Evolutionary conservation across 176 grass and related monocot genomes (phyloP), one percentile per base, ranked within the genome.

Genomic region (Secale cereale): DNA sequence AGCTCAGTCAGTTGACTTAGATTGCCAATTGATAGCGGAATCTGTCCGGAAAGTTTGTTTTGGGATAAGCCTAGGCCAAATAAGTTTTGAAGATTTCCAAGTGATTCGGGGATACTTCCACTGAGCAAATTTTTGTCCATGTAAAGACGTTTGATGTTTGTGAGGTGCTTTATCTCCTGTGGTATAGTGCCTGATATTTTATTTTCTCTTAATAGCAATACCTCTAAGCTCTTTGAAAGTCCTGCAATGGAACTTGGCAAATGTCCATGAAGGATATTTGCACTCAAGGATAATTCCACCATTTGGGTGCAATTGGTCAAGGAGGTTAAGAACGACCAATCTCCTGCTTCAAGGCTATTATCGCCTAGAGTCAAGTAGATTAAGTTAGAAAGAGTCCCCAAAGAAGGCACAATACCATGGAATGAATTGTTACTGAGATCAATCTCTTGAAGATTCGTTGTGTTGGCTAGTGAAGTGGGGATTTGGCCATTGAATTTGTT

Each of bases 291-390:
- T 19, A 92, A 50, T 19, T 1, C 7, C 30, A 65, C 26, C 37
- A 92, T 68, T 2, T 65, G n/a, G 4, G 37, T 86, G 45, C 87
- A 89, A 37, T 92, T 92, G 22, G 26, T n/a, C 39, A 89, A 62
- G 5, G 90, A 70, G 33, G 59, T 73, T 11, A 91, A 17, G 76
- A 88, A 91, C 12, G 65, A 77, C 89, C 85, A 91, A 57, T 91
- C 86, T 27, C 81, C 71, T 3, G 89, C 77, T 82, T 82, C 70
- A 0, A 91, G 86, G 8, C 31, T 28, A 35, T 91, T 91, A 0
- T 11, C n/a, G 12, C 10, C 60, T 7, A 88, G 19, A 68, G 32
- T 66, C 9, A 91, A 13, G 54, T 73, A 23, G 19, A 0, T 25
- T 22, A 87, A 37, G 25, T 59, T n/a, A 17, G 32, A 7, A 2